Conservation (phyloP, 78 protist genomes). For the Dictyostelium brefeldianum region DNA sequence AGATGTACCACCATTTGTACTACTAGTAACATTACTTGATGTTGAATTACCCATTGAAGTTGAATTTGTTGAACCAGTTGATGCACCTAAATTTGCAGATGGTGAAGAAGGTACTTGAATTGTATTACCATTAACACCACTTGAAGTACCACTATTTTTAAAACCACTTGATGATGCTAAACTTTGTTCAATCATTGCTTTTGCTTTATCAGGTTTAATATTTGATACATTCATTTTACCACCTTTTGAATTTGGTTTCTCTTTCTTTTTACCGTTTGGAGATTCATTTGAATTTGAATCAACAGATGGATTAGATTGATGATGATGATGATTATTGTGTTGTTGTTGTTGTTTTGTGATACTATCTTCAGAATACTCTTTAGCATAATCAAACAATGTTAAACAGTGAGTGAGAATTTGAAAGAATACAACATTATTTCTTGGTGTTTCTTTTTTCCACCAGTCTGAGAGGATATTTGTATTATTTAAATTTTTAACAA, state of each 20-base stretch:
- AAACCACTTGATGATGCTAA: background rate
- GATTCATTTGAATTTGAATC: background rate
- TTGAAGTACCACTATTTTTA: background rate
- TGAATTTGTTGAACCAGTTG: slow-evolving; percentile 32
- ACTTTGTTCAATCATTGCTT: slow-evolving; percentile 41
- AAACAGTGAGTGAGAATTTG: slow-evolving; percentile 28
- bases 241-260: background rate
- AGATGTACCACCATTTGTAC: background rate
- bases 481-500: slow-evolving; percentile 71
- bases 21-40: too few species aligned
- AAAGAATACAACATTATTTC: slow-evolving; percentile 44
- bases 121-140: background rate
- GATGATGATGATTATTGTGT: background rate
- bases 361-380: background rate
- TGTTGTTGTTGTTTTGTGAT: background rate
- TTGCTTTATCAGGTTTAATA: slow-evolving; percentile 31
- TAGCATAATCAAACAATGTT: slow-evolving; percentile 29
- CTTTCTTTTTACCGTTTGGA: background rate
- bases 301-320: background rate
- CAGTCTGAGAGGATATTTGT: slow-evolving; percentile 56
- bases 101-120: background rate
- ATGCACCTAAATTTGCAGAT: background rate
- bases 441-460: slow-evolving; percentile 79
- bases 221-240: background rate
- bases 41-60: background rate